Base-by-base conservation (phyloP, 345 rosid genomes). In the Brassica rapa region DNA sequence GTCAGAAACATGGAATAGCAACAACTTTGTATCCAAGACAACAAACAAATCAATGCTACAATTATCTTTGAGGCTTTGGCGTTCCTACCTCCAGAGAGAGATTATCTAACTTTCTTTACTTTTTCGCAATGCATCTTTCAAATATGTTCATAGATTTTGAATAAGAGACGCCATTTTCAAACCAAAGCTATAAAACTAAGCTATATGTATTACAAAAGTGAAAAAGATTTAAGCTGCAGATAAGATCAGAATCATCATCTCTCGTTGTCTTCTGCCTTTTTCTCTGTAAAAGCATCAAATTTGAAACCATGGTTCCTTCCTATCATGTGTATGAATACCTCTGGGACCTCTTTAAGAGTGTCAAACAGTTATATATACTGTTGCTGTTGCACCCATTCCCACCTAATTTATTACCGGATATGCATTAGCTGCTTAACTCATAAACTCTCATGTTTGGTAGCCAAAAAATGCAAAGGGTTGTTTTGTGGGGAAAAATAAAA, bases 1-100 rank as follows among this genome's bases (percentile, higher is more conserved):
- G 90, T 53, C 88, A 82, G 88, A 91, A 88, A 85, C 91, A 89
- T 39, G 90, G 87, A 59, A 83, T 78, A 9, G 80, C 84, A 1
- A 43, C 77, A 65, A 85, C 81, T 67, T 75, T 85, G 41, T 82
- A 80, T 51, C 23, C 74, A 39, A 87, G 85, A 83, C 29, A 77
- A 49, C 57, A 74, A 37, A 53, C 30, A 49, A 67, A 64, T 43
- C 39, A 62, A 62, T 25, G 8, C 8, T 4, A n/a, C 23, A 9
- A 29, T 39, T 16, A 12, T 60, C 19, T 27, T 70, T 57, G 2
- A 57, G 11, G 30, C 72, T 75, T 37, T 75, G 43, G 74, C 55
- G 27, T 76, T 76, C 73, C 61, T 60, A 43, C 25, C 68, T 76
- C 33, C 27, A 46, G 8, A 14, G 19, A 32, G 7, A 62, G 4